A percentile compares a stretch with the other conserved stretches of the same genome.
These are phyloP conservation scores for Kodamaea anthophila DNA, from an alignment of 1,139 yeast species.

Conservation along the genomic window DNA sequence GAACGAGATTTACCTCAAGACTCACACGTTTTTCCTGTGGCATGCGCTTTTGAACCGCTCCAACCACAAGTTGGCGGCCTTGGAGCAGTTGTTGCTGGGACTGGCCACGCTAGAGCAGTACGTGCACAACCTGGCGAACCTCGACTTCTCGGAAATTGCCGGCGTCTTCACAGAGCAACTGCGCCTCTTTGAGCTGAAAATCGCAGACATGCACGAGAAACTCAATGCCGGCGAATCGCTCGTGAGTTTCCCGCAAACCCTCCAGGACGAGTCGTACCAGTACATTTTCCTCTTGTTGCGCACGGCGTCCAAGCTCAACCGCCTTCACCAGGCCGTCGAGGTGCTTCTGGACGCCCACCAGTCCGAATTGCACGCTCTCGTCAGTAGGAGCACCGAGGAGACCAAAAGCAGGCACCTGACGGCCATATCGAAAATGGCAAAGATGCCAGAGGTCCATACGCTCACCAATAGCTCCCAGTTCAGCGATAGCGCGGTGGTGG, in stretches of 20 bases:
- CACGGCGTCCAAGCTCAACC: constrained; percentile 57
- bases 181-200: constrained; percentile 23
- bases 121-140: constrained; percentile 50
- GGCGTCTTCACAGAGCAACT: constrained; percentile 42
- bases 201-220: constrained; percentile 13
- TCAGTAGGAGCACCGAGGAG: constrained; percentile 61
- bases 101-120: constrained; percentile 51
- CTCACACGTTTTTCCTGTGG: constrained; percentile 15
- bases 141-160: constrained; percentile 51
- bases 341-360: constrained; percentile 42
- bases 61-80: constrained; percentile 29
- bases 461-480: constrained; percentile 22
- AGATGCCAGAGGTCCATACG: constrained; percentile 26
- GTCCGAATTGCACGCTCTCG: constrained; percentile 42
- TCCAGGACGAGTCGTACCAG: constrained; percentile 42
- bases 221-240: constrained; percentile 1
- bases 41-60: constrained; percentile 21
- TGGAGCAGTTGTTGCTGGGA: constrained; percentile 27
- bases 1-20: constrained; percentile 62
- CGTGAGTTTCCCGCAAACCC: constrained; percentile 1
- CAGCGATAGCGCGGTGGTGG: constrained; percentile 46
- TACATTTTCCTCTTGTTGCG: constrained; percentile 52
- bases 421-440: constrained; percentile 28
- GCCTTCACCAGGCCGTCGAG: constrained; percentile 56
- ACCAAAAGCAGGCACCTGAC: constrained; percentile 42